Percentiles rank a stretch among this genome's conserved stretches.
Conservation (phyloP, 2,329 filamentous ascomycete species). For the Arthroderma sp. region DNA sequence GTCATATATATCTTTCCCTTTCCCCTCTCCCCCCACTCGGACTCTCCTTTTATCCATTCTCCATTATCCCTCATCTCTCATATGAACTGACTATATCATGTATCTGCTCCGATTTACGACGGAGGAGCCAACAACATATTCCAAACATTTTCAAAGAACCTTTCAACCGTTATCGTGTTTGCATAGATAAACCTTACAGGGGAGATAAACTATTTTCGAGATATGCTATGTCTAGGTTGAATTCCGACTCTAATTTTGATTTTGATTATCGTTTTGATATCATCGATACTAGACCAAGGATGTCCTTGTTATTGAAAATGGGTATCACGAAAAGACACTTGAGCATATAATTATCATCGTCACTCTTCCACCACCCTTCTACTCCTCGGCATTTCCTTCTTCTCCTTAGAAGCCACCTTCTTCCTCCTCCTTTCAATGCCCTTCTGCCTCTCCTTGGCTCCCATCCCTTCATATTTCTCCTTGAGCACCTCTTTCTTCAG, state of each 20-base stretch:
- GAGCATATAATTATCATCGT: not conserved
- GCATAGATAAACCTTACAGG: not conserved
- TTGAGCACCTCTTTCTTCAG: conserved; percentile 75
- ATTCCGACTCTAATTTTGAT: not conserved
- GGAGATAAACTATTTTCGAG: not conserved
- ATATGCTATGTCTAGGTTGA: not conserved
- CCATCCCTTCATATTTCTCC: conserved; percentile 71
- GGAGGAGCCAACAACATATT: not conserved
- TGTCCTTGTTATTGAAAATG: not conserved
- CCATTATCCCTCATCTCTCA: not conserved
- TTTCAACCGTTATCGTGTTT: not conserved
- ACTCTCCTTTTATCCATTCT: conserved; percentile 1
- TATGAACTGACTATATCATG: not conserved
- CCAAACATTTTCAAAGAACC: not conserved
- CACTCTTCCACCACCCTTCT: conserved; percentile 32
- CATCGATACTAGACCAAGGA: too few relatives aligned
- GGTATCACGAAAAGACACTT: not conserved
- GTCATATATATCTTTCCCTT: not conserved
- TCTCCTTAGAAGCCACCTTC: conserved; percentile 78
- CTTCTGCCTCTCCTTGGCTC: conserved; percentile 70
- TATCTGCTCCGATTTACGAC: not conserved
- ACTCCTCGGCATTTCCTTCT: conserved; percentile 56
- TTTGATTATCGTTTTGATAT: not conserved
- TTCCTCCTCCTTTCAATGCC: conserved; percentile 78
- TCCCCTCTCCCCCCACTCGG: not conserved